Conservation (phyloP, 1,284 basidiomycete species). For the Xanthoconium separans region DNA sequence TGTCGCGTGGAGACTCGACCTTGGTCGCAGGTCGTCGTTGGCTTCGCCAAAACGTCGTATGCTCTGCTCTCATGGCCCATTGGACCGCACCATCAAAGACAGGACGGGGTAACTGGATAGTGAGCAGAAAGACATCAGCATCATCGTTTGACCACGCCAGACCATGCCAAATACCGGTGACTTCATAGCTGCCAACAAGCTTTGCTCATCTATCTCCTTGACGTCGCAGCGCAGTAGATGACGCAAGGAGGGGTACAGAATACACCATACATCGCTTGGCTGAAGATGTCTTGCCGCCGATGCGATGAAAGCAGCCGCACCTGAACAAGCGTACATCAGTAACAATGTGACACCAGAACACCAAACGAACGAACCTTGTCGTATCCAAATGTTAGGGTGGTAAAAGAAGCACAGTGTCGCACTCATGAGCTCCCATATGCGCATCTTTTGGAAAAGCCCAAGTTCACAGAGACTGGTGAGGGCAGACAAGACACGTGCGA, state of each 20-base stretch:
- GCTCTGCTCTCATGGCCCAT: slow-evolving; percentile 84
- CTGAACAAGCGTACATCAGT: slow-evolving; percentile 40
- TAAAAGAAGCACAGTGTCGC: slow-evolving; percentile 86
- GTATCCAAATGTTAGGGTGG: slow-evolving; percentile 96
- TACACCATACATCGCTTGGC: slow-evolving; percentile 91
- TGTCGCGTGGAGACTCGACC: slow-evolving; percentile 67
- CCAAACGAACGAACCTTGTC: slow-evolving; percentile 64
- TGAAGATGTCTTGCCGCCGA: slow-evolving; percentile 80
- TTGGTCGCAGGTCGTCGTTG: slow-evolving; percentile 47
- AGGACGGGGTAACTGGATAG: slow-evolving; percentile 64
- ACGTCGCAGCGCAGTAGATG: slow-evolving; percentile 87
- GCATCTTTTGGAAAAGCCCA: slow-evolving; percentile 85
- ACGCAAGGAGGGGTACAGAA: slow-evolving; percentile 88
- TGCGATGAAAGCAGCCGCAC: slow-evolving; percentile 84
- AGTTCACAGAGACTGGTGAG: slow-evolving; percentile 85
- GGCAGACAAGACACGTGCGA: slow-evolving; percentile 83
- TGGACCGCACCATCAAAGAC: slow-evolving; percentile 84
- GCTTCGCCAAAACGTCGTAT: slow-evolving; percentile 73
- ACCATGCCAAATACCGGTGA: slow-evolving; percentile 61
- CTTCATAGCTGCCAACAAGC: slow-evolving; percentile 73
- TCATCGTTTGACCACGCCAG: slow-evolving; percentile 1
- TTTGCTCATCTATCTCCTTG: slow-evolving; percentile 71
- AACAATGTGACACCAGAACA: neutral
- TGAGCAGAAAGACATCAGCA: neutral
- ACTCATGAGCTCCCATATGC: slow-evolving; percentile 93